A percentile compares a stretch with the other conserved stretches of the same genome.
phyloP scores from a whole-genome alignment of 176 grass and related monocot species.

The Oryza officinalis region DNA sequence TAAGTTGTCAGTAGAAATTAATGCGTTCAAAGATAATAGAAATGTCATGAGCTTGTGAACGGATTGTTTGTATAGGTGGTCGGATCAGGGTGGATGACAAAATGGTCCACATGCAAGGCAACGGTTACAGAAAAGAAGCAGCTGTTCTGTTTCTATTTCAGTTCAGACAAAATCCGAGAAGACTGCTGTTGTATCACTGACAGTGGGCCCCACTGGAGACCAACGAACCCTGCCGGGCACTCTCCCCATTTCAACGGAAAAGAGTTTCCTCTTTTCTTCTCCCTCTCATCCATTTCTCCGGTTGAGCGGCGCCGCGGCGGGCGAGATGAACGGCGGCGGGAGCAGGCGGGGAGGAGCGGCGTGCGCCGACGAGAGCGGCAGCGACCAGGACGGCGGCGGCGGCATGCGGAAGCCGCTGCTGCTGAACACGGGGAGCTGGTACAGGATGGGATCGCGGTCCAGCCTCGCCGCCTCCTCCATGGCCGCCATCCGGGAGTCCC shows the following conservation, averaged over 20 bases:
- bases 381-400: constrained; percentile 53
- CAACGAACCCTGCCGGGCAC: background rate
- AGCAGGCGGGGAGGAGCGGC: background rate
- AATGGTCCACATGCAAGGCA: too few species aligned
- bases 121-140: background rate
- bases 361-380: constrained; percentile 45
- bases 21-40: background rate
- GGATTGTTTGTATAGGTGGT: too few species aligned
- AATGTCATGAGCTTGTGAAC: too few species aligned
- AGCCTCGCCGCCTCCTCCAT: constrained; percentile 57
- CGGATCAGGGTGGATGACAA: too few species aligned
- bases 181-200: background rate
- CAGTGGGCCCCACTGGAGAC: background rate
- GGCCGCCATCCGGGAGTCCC: constrained; percentile 8
- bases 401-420: constrained; percentile 60
- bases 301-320: background rate
- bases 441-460: constrained; percentile 61
- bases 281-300: background rate
- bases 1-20: background rate
- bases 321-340: constrained; percentile 32
- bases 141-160: background rate
- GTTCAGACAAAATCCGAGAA: background rate
- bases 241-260: background rate
- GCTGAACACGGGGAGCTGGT: constrained; percentile 89
- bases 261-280: background rate